Percentiles rank a stretch among this genome's conserved stretches.
These are phyloP conservation scores for Gonium pectorale DNA, from an alignment of 139 green algal species.

Conservation along the genomic window DNA sequence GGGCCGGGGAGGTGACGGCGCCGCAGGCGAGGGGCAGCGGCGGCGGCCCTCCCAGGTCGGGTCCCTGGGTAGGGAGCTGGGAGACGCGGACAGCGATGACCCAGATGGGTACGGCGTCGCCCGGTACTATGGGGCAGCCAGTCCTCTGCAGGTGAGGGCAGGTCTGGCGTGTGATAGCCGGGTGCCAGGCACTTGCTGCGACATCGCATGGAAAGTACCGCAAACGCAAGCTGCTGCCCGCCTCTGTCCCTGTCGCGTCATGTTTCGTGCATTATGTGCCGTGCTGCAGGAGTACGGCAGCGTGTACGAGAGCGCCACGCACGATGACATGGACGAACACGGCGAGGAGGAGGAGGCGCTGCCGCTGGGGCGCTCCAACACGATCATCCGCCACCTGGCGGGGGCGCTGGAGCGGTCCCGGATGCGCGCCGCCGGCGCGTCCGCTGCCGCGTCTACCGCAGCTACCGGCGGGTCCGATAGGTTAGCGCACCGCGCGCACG, in stretches of 20 bases:
- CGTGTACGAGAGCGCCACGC: conserved; percentile 58
- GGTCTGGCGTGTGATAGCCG: too few relatives aligned
- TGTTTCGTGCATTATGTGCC: too few relatives aligned
- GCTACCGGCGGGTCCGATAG: background rate
- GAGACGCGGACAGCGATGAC: background rate
- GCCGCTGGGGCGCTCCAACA: conserved; percentile 19
- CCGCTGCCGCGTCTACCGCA: background rate
- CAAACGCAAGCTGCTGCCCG: too few relatives aligned
- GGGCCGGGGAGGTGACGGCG: background rate
- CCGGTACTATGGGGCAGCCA: background rate
- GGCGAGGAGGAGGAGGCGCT: conserved; percentile 36
- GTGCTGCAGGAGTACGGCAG: conserved; percentile 54
- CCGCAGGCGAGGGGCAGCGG: background rate
- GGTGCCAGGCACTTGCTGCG: too few relatives aligned
- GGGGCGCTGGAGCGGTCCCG: conserved; percentile 30
- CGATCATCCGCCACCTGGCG: conserved; percentile 39
- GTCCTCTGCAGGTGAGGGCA: conserved; percentile 23
- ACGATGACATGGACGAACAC: conserved; percentile 58
- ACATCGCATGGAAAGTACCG: too few relatives aligned
- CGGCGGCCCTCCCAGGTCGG: background rate
- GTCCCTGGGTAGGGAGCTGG: background rate
- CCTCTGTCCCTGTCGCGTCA: too few relatives aligned
- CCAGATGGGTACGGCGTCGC: background rate
- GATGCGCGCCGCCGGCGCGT: conserved; percentile 2
- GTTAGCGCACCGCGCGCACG: background rate